Base-by-base conservation (phyloP, 1,139 yeast species). In the Lodderomyces orthopsilosis region DNA sequence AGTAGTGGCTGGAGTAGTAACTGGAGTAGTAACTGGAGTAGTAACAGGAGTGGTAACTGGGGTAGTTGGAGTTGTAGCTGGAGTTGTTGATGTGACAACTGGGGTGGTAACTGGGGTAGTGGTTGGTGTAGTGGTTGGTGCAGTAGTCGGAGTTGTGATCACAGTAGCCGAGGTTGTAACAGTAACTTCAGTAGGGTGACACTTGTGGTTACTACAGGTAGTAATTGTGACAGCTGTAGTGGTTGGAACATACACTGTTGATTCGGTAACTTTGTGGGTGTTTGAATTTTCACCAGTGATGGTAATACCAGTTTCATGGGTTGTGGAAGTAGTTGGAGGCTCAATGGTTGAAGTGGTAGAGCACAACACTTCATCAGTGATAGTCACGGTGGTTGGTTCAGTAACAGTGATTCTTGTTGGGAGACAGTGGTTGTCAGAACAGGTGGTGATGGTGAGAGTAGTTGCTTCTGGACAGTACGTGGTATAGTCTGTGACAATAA, bases 51-150 rank as follows among this genome's bases (percentile, higher is more conserved):
- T 26, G 10, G 33, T 22, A 7, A 30, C 38, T 9, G 18, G 12
- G 9, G 38, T 14, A 10, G 30, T n/a, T 17, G 33, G 15, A 7
- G 39, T 21, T 4, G 27, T 27, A 4, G 32, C 21, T 23, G 43
- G 38, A n/a, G 63, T 43, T 45, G 56, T 43, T 30, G 64, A 42
- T 47, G 57, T 42, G 30, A 61, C 40, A 38, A 59, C 50, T 34
- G 50, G 46, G 44, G 58, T 46, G 47, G 58, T 28, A 30, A 51
- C 50, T 50, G 55, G 41, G 22, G 48, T 30, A 14, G 41, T 21
- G 12, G 36, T 23, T 18, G 44, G 37, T 13, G 43, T 22, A 33
- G 43, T 35, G 17, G 33, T 17, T 21, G 41, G 24, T 4, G 40
- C 8, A 14, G 41, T 41, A 19, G 14, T 13, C 18, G 42, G 35